Evolutionary conservation across 1,284 basidiomycete species (phyloP).

Genomic region (Xanthoconium separans): DNA sequence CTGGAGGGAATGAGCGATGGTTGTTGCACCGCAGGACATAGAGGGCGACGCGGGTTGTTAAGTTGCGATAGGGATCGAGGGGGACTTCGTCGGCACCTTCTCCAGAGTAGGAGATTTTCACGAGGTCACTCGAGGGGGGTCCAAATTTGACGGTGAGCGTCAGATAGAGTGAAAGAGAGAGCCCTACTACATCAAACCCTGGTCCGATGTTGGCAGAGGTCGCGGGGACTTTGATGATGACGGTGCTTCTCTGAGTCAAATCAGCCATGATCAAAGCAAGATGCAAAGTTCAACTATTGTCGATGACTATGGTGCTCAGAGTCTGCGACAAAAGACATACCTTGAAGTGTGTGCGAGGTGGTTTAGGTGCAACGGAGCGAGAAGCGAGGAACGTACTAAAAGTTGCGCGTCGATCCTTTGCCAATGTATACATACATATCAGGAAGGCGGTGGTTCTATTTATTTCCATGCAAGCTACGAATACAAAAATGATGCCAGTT

Average conservation of each 20-base stretch:
- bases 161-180: slow-evolving; percentile 90
- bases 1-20: slow-evolving; percentile 73
- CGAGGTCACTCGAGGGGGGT: slow-evolving; percentile 42
- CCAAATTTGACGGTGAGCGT: slow-evolving; percentile 67
- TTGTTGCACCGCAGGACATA: slow-evolving; percentile 92
- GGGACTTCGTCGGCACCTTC: slow-evolving; percentile 92
- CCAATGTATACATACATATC: neutral
- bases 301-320: neutral
- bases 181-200: slow-evolving; percentile 97
- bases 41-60: slow-evolving; percentile 96
- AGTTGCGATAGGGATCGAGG: slow-evolving; percentile 94
- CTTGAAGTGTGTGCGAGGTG: neutral
- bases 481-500: neutral
- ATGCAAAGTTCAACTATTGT: neutral
- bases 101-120: slow-evolving; percentile 79
- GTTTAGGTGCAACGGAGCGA: no score
- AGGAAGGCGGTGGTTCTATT: neutral
- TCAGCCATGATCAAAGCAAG: slow-evolving; percentile 15
- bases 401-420: slow-evolving; percentile 11
- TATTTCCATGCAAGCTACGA: neutral
- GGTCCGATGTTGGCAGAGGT: slow-evolving; percentile 99
- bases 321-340: slow-evolving; percentile 4
- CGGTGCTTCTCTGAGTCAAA: slow-evolving; percentile 25
- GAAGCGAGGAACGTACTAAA: neutral
- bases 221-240: slow-evolving; percentile 85